Percentiles rank a stretch among this genome's conserved stretches.
Conservation (phyloP, 2,329 filamentous ascomycete genomes). For the Westerdykella ornata region DNA sequence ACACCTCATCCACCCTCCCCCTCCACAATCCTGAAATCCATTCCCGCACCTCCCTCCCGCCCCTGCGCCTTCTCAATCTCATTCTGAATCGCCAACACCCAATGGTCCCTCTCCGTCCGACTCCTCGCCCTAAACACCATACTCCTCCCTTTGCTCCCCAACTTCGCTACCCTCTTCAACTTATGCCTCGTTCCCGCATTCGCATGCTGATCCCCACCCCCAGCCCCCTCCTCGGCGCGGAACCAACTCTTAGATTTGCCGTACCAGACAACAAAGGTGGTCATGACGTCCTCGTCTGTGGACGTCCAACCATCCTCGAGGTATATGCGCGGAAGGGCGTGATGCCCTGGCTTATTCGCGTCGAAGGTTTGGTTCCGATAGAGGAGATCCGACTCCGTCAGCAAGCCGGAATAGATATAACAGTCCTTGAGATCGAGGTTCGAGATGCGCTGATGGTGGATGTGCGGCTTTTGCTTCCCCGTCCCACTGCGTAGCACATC, state of each 20-base stretch:
- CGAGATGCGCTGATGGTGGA: constrained; percentile 56
- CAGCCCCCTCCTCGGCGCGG: constrained; percentile 33
- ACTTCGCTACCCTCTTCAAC: constrained; percentile 53
- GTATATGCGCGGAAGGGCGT: constrained; percentile 55
- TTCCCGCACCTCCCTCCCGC: constrained; percentile 33
- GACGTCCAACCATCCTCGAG: constrained; percentile 56
- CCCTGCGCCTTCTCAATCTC: constrained; percentile 55
- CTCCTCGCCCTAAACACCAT: constrained; percentile 61
- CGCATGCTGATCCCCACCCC: constrained; percentile 18
- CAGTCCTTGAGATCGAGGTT: constrained; percentile 56
- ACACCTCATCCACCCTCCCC: constrained; percentile 1
- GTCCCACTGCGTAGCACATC: constrained; percentile 50
- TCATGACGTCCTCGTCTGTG: constrained; percentile 59
- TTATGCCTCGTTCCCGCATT: constrained; percentile 43
- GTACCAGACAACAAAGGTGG: constrained; percentile 62
- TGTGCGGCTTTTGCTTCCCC: constrained; percentile 52
- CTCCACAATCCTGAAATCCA: constrained; percentile 41
- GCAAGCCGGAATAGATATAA: constrained; percentile 59
- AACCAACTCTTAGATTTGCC: constrained; percentile 53
- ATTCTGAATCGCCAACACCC: constrained; percentile 59
- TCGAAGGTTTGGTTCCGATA: constrained; percentile 61
- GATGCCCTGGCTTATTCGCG: constrained; percentile 53
- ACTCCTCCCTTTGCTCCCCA: constrained; percentile 55
- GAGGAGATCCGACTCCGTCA: constrained; percentile 56
- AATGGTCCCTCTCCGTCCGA: constrained; percentile 59